A percentile compares a stretch with the other conserved stretches of the same genome.
These are phyloP conservation scores for Colletotrichum salicis DNA, from an alignment of 2,329 filamentous ascomycete genomes.

Conservation along the genomic window DNA sequence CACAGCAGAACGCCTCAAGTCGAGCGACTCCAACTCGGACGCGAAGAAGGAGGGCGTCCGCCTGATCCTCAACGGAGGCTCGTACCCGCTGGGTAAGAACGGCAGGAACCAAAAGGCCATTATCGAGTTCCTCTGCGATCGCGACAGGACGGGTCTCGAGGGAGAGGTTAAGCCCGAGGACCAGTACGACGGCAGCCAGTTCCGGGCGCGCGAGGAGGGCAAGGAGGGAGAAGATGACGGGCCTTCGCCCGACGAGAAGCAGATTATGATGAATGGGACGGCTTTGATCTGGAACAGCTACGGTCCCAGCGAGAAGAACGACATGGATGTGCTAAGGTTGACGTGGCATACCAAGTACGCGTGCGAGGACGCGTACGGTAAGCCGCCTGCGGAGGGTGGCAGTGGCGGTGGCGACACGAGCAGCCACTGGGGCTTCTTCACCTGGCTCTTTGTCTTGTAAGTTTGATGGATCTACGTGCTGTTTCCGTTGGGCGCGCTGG, in stretches of 20 bases:
- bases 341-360: slow-evolving; percentile 91
- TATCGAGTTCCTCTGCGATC: slow-evolving; percentile 87
- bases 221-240: slow-evolving; percentile 51
- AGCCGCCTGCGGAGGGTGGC: slow-evolving; percentile 53
- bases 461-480: slow-evolving; percentile 48
- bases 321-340: slow-evolving; percentile 74
- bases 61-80: slow-evolving; percentile 73
- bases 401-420: slow-evolving; percentile 51
- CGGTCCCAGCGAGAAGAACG: slow-evolving; percentile 64
- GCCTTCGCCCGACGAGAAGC: slow-evolving; percentile 52
- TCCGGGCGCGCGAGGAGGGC: slow-evolving; percentile 44
- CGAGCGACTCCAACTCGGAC: slow-evolving; percentile 72
- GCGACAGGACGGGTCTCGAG: slow-evolving; percentile 77
- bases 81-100: slow-evolving; percentile 63
- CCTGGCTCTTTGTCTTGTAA: slow-evolving; percentile 95
- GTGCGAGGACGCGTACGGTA: slow-evolving; percentile 67
- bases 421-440: slow-evolving; percentile 91
- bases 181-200: slow-evolving; percentile 55
- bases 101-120: slow-evolving; percentile 76
- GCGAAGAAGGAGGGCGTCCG: slow-evolving; percentile 76
- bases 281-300: slow-evolving; percentile 84
- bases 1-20: slow-evolving; percentile 72
- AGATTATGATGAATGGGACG: slow-evolving; percentile 64
- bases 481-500: slow-evolving; percentile 2
- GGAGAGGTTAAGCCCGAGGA: slow-evolving; percentile 70